Percentiles rank a stretch among this genome's conserved stretches.
Evolutionary conservation across 345 rosid genomes (phyloP).

Genomic region (Geranium rotundifolium): DNA sequence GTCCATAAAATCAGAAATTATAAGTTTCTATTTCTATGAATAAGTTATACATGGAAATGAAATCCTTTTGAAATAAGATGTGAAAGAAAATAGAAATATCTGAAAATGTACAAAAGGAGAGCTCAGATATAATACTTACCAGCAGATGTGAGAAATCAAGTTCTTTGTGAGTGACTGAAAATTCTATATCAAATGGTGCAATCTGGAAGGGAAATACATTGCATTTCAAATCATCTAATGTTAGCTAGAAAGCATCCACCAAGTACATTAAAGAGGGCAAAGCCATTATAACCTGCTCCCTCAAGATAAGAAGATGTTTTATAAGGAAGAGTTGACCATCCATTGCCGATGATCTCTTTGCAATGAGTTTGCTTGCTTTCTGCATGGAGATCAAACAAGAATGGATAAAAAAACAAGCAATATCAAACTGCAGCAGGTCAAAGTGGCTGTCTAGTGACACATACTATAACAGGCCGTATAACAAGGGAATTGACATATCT

Average conservation of each 20-base stretch:
- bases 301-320: slow-evolving; percentile 79
- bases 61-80: no score
- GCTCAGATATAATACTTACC: slow-evolving; percentile 44
- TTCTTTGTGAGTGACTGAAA: slow-evolving; percentile 90
- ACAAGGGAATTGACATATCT: not conserved
- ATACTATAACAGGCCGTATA: not conserved
- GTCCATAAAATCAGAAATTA: not conserved
- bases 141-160: slow-evolving; percentile 94
- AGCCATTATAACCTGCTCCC: slow-evolving; percentile 65
- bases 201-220: slow-evolving; percentile 39
- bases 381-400: slow-evolving; percentile 16
- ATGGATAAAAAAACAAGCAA: not conserved
- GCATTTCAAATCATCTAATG: slow-evolving; percentile 5
- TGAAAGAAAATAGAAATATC: not conserved
- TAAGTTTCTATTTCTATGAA: not conserved
- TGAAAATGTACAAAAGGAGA: not conserved
- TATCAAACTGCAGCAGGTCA: not conserved
- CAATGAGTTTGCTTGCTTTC: slow-evolving; percentile 89
- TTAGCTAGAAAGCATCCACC: slow-evolving; percentile 4
- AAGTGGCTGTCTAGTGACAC: not conserved
- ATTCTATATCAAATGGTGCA: slow-evolving; percentile 94
- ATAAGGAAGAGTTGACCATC: slow-evolving; percentile 94
- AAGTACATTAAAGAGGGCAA: slow-evolving; percentile 5
- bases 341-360: slow-evolving; percentile 73
- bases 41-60: not conserved